Base-by-base conservation (phyloP, 192 early-diverging fungal species). In the Coemansia sp. region DNA sequence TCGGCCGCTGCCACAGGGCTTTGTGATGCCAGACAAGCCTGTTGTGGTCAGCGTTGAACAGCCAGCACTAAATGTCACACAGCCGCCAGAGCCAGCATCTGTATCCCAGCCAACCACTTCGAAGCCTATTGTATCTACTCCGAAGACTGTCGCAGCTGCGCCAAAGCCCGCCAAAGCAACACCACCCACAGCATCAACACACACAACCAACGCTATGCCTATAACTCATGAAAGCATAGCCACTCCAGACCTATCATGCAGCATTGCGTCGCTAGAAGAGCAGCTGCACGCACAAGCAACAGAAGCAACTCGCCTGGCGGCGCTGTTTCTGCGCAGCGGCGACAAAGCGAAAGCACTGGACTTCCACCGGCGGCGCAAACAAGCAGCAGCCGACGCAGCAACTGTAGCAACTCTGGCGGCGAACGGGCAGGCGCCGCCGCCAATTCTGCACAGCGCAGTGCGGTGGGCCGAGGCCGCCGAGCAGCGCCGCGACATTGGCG, bases 401-500 rank as follows among this genome's bases (percentile, higher is more conserved):
- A 55, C 64, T 1, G 64, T 60, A 25, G 31, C 7, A 19, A 69
- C 76, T 6, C 62, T 62, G 36, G 66, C 65, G 34, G 71, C 70
- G 5, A 73, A 70, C 64, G 60, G 59, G 15, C 23, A 50, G 51
- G 59, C 38, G 2, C 66, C 67, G 51, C 71, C 76, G 55, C 57
- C 67, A 46, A 69, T 78, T 12, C 49, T 69, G 57, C 66, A 69
- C 61, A 62, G 62, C 56, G 60, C 68, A 25, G 71, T 78, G 5
- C 59, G 47, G 17, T 78, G 76, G 76, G 57, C 64, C 0, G 60
- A 64, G 59, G 63, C 76, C 5, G 69, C 52, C 19, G 70, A 69
- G 67, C 76, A 78, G 47, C 55, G 66, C 47, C 70, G 76, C 38
- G 71, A 72, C 61, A 79, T 79, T 19, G 68, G 66, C 9, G 64